A percentile compares a stretch with the other conserved stretches of the same genome.
Evolutionary conservation across 768 basidiomycete genomes (phyloP).

Genomic region (Sistotremastrum niveocremeum): DNA sequence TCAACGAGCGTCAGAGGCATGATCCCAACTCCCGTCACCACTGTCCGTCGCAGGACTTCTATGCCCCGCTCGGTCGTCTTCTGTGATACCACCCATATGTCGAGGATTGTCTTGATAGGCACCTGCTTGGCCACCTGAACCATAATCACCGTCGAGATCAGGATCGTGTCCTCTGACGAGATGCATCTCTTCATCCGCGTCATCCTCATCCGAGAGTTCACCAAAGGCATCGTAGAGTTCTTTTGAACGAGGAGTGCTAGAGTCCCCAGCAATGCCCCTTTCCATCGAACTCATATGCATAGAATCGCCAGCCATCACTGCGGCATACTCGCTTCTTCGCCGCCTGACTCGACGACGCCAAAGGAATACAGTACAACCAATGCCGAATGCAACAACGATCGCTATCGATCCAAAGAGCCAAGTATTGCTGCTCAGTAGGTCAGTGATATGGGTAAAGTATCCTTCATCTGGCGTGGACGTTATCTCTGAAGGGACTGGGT

Average conservation of each 20-base stretch:
- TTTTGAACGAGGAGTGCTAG: constrained; percentile 42
- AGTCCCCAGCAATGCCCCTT: constrained; percentile 21
- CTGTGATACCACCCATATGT: not conserved
- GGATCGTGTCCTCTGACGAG: constrained; percentile 56
- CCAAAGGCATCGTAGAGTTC: constrained; percentile 97
- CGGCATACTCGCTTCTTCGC: constrained; percentile 38
- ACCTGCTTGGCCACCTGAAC: constrained; percentile 15
- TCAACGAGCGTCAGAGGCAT: constrained; percentile 33
- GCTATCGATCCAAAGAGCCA: constrained; percentile 88
- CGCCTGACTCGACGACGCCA: constrained; percentile 46
- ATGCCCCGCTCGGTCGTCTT: constrained; percentile 7
- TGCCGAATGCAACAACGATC: constrained; percentile 62
- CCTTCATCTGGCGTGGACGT: constrained; percentile 62
- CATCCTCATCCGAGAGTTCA: constrained; percentile 67
- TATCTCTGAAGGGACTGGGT: constrained; percentile 14
- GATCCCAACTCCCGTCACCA: constrained; percentile 65
- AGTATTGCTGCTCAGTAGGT: constrained; percentile 58
- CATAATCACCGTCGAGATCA: constrained; percentile 67
- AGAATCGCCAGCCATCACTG: constrained; percentile 50
- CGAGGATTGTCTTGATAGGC: constrained; percentile 44
- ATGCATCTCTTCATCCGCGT: constrained; percentile 53
- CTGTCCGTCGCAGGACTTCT: constrained; percentile 31
- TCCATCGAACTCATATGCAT: constrained; percentile 66
- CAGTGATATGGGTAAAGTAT: constrained; percentile 71
- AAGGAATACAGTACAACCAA: constrained; percentile 63